Base-by-base conservation (phyloP, 2,329 filamentous ascomycete genomes). In the Elsinoe arachidis region DNA sequence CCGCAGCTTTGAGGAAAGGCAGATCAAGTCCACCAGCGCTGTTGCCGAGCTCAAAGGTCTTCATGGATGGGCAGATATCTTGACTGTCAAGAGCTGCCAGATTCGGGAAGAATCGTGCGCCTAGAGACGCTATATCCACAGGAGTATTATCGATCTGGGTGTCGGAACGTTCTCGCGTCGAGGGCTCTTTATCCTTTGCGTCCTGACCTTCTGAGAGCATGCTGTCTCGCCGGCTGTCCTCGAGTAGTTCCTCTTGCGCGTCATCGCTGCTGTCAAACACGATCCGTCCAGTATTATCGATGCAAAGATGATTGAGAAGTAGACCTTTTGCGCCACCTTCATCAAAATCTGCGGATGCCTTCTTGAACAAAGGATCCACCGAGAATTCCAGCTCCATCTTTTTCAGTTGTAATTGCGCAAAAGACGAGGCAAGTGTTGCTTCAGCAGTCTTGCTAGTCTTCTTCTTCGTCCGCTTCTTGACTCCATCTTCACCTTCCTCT, bases 261-360 rank as follows among this genome's bases (percentile, higher is more conserved):
- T 97, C 93, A 69, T 99, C 92, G 67, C 91, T 97, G 75, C 92
- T 97, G 73, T 99, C 93, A 68, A 99, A 99, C 4, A 99, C 91
- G 61, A 99, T 99, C 35, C 92, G 83, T 41, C 93, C 93, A 62
- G 90, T 84, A 1, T 83, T 82, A 71, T 99, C 93, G 62, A 99
- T 96, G 68, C 92, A 89, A n/a, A 99, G 78, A 72, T 99, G 92
- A 68, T 99, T 99, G 33, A 99, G 80, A 17, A 99, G 78, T 41
- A 99, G 78, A 17, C 93, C 93, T 72, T 97, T 99, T 58, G 93
- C 93, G 58, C 93, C 93, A 17, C 93, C 93, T 74, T 99, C 93
- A 68, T 99, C 93, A 63, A 99, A 99, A 74, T 99, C 93, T 43
- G 93, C 93, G 5, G 92, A 95, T 0, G 92, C 92, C 69, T 99